Conservation (phyloP, 2,329 filamentous ascomycete genomes). For the Colletotrichum spinosum region DNA sequence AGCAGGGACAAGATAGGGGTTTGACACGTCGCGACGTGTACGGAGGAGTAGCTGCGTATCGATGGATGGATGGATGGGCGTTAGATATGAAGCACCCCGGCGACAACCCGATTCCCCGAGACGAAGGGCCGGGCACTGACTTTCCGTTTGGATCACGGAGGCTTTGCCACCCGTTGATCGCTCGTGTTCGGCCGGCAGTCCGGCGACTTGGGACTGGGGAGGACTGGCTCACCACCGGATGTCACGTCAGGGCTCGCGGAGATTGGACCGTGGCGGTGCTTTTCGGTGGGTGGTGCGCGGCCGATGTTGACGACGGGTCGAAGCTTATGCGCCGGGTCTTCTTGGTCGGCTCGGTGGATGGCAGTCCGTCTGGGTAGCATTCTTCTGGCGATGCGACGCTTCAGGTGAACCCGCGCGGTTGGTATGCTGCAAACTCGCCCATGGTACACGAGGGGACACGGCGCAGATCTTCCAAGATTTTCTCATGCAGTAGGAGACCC, state of each 20-base stretch:
- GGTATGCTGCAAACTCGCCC: slow-evolving; percentile 13
- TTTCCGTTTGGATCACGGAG: slow-evolving; percentile 15
- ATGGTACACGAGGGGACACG: slow-evolving; percentile 6
- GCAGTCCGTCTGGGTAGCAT: slow-evolving; percentile 1
- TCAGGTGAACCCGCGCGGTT: slow-evolving; percentile 33
- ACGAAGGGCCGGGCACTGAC: slow-evolving; percentile 23
- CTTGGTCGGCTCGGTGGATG: not conserved
- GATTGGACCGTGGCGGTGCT: slow-evolving; percentile 24
- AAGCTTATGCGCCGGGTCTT: slow-evolving; percentile 14
- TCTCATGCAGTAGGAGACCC: slow-evolving; percentile 26
- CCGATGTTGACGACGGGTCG: not conserved
- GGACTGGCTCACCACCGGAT: not conserved
- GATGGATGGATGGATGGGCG: too few species aligned
- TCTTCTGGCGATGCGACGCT: slow-evolving; percentile 33
- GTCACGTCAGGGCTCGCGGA: not conserved
- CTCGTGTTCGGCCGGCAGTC: slow-evolving; percentile 35
- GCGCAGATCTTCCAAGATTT: slow-evolving; percentile 36
- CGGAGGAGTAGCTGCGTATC: not conserved
- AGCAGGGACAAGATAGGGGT: slow-evolving; percentile 11
- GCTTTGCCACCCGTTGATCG: slow-evolving; percentile 36
- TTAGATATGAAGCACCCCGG: slow-evolving; percentile 6
- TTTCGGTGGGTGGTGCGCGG: slow-evolving; percentile 16
- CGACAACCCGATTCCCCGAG: slow-evolving; percentile 21
- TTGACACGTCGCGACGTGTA: slow-evolving; percentile 12
- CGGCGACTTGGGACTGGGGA: slow-evolving; percentile 1